Evolutionary conservation across 257 asterid species (phyloP).

Genomic region (Coffea eugenioides): DNA sequence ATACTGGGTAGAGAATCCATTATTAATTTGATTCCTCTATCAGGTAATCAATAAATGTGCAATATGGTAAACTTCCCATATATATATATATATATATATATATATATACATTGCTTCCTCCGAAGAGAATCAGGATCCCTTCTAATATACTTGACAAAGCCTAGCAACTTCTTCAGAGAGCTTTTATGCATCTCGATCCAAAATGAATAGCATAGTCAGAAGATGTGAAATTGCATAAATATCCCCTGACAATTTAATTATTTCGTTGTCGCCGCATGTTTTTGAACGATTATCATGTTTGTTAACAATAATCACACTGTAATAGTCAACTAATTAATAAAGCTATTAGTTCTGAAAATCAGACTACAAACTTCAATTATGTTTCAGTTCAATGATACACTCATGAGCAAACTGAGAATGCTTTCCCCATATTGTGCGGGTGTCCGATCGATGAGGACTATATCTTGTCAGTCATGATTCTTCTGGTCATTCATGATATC

Average conservation of each 20-base stretch:
- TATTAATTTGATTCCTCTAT: not conserved
- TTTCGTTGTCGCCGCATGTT: not conserved
- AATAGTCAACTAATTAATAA: not conserved
- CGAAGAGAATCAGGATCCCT: not conserved
- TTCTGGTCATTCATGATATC: constrained; percentile 3
- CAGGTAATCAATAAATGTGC: no score
- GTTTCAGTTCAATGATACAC: constrained; percentile 6
- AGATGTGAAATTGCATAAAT: not conserved
- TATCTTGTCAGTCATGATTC: constrained; percentile 13
- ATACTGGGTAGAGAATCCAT: not conserved
- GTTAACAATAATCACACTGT: not conserved
- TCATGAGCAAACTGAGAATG: constrained; percentile 15
- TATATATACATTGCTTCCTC: not conserved
- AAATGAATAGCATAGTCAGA: not conserved
- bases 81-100: no score
- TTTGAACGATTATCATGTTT: not conserved
- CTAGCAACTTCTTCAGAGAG: no score
- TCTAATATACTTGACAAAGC: not conserved
- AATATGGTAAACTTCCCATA: not conserved
- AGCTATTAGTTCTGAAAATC: not conserved
- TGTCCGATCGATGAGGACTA: constrained; percentile 7
- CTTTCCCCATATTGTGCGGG: constrained; percentile 3
- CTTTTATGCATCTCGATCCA: not conserved
- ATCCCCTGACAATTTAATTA: not conserved
- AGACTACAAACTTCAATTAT: not conserved